Conservation (phyloP, 148 eudicot species). For the Drosera capensis region DNA sequence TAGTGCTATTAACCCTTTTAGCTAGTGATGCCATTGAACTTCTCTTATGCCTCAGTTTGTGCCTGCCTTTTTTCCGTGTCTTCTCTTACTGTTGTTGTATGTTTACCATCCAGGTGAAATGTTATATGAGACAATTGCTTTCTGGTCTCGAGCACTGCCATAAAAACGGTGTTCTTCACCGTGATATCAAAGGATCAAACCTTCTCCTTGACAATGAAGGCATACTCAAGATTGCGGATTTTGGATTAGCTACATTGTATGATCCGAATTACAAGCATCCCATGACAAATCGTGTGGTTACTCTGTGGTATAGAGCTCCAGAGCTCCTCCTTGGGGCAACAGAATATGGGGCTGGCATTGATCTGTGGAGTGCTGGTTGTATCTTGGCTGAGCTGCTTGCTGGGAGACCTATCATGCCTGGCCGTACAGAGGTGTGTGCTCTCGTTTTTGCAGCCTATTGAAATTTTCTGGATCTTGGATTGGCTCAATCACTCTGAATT, state of each 20-base stretch:
- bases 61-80: no score
- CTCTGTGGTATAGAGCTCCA: slow-evolving; percentile 10
- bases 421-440: slow-evolving; percentile 9
- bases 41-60: neutral
- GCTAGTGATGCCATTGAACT: neutral
- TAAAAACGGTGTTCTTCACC: slow-evolving; percentile 6
- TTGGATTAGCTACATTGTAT: slow-evolving; percentile 4
- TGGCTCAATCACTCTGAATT: no score
- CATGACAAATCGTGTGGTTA: slow-evolving; percentile 8
- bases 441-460: no score
- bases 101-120: slow-evolving; percentile 4
- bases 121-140: slow-evolving; percentile 4
- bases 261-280: slow-evolving; percentile 8
- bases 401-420: slow-evolving; percentile 10
- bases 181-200: slow-evolving; percentile 6
- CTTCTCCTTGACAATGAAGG: slow-evolving; percentile 2
- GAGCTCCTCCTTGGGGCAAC: slow-evolving; percentile 9
- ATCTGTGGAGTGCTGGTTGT: slow-evolving; percentile 11
- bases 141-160: slow-evolving; percentile 12
- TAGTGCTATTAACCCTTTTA: slow-evolving; percentile 7
- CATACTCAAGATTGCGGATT: slow-evolving; percentile 8
- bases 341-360: slow-evolving; percentile 7
- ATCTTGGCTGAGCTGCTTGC: slow-evolving; percentile 7
- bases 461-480: no score
- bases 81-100: neutral